Base-by-base conservation (phyloP, 257 asterid species). In the Mitragyna speciosa region DNA sequence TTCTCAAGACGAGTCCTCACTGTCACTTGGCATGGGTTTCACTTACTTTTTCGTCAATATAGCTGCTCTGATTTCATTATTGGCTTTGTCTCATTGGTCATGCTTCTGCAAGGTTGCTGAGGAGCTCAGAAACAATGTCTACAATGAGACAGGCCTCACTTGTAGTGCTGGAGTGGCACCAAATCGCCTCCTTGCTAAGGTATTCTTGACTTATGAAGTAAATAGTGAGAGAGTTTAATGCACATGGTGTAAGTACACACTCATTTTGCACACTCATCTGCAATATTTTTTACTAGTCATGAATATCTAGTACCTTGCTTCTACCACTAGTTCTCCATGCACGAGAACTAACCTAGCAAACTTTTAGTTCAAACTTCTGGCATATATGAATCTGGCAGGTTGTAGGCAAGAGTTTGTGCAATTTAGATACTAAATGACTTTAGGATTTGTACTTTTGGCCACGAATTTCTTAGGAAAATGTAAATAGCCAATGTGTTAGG, bases 91-190 rank as follows among this genome's bases (percentile, higher is more conserved):
- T 73, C 54, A 36, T 69, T 66, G 3, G 69, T 84, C 78, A 20
- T 72, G 61, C 69, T 67, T n/a, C 71, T 78, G 79, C 86, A 56
- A 95, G 99, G 95, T 93, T 75, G 97, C 99, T 52, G 92, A 87
- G 88, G 98, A 89, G 87, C 97, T 95, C 77, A 87, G 99, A 84
- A 87, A 83, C 85, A 83, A 88, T 81, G 90, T 95, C 48, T 79
- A 73, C 83, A 80, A 81, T 81, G 98, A 92, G 88, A 93, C 99
- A 41, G 98, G 99, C 75, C 94, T 95, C 74, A 96, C 98, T 28
- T 96, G 99, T 81, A 96, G 99, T 89, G 97, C 97, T 36, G 99
- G 99, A 73, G 95, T 96, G 56, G 96, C 90, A 33, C 92, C 99
- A 78, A 96, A 96, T 83, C 97, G 95, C 84, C 83, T 94, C 80